Evolutionary conservation across 305 asterid genomes (phyloP), one percentile per base, ranked within the genome.

Genomic region (Fraxinus latifolia): DNA sequence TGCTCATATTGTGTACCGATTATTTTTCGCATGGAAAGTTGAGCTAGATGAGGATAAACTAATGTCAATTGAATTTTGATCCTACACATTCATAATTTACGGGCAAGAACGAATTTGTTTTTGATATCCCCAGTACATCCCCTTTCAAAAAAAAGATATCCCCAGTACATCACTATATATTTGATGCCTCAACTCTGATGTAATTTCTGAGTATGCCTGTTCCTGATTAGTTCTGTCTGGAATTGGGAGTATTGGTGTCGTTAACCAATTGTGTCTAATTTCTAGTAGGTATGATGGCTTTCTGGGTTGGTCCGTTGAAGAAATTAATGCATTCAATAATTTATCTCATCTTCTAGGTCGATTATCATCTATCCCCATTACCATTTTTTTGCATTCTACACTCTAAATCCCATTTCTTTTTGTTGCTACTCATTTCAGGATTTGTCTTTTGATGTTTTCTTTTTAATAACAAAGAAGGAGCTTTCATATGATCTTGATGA

Each of bases 11-110:
- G 50, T 83, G 36, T 76, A 32, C 33, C 27, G 8, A 27, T 73
- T 81, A 33, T 76, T 77, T 17, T 47, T 81, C 68, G 32, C 77
- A 62, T 67, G 73, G 81, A 74, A 55, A 73, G 42, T 77, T 81
- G 67, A 3, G 81, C 47, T 82, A 53, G 79, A 55, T 37, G 53
- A 75, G 29, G 33, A 19, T 58, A 33, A 5, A 17, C 31, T 50
- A 33, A 77, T 65, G 36, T 67, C 76, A 12, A 47, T 23, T 62
- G 78, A 78, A 58, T 39, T 73, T 77, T 79, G 50, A 5, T 36
- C 12, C 77, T 65, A 71, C 68, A 31, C 47, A 8, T 47, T 74
- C 31, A 8, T 15, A 29, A 33, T 82, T 50, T 58, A 47, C 60
- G 47, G 50, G 23, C 55, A 67, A 65, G 74, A 68, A 62, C 32